phyloP scores from a whole-genome alignment of 495 filamentous ascomycete genomes.

The Podospora tetraspora region DNA sequence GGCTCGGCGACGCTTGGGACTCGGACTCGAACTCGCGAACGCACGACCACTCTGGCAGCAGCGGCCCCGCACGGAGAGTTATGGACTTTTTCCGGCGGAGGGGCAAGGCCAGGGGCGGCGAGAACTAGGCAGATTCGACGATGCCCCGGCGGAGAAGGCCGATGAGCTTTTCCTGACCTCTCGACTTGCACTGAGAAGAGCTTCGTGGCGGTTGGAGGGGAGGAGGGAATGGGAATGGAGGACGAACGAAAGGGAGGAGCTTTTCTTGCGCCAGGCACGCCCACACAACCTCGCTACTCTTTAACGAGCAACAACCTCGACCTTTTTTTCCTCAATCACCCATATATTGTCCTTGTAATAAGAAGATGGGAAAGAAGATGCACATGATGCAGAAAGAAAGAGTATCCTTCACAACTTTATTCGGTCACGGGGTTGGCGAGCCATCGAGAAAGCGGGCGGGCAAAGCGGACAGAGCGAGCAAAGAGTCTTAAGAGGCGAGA shows the following conservation, averaged over 20 bases:
- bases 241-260: not conserved
- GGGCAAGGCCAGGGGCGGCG: constrained; percentile 65
- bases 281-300: not conserved
- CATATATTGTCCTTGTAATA: constrained; percentile 11
- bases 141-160: not conserved
- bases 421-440: not conserved
- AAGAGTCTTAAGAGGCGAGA: not conserved
- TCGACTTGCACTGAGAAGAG: not conserved
- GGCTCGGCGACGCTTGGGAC: constrained; percentile 89
- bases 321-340: not conserved
- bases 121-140: constrained; percentile 10
- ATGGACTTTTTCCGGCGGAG: constrained; percentile 97
- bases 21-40: constrained; percentile 58
- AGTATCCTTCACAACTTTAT: not conserved
- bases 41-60: constrained; percentile 67
- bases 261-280: not conserved
- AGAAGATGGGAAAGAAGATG: not conserved
- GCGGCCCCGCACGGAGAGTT: constrained; percentile 78
- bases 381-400: not conserved
- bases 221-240: too few relatives aligned
- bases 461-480: not conserved
- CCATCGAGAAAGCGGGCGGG: not conserved
- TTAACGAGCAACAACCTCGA: not conserved
- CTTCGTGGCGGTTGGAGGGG: too few relatives aligned
- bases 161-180: not conserved